Base-by-base conservation (phyloP, 331 rosid species). In the Cydonia oblonga region DNA sequence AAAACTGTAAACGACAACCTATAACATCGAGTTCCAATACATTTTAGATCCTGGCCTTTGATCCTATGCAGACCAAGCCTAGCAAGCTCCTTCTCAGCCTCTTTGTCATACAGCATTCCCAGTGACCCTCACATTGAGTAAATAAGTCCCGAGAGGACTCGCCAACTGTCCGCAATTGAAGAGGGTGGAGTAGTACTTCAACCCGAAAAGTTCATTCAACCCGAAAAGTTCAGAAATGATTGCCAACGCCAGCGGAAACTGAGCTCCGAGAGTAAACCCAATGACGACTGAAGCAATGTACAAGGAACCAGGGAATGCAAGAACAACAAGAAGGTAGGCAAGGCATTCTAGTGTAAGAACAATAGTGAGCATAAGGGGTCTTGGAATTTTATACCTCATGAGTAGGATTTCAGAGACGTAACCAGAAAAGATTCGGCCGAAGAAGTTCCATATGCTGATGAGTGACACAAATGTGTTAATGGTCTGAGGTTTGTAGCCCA, bases 371-470 rank as follows among this genome's bases (percentile, higher is more conserved):
- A 44, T 68, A 16, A 46, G 60, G 33, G 79, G 61, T 19, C 74
- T 72, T 18, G 79, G 70, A 25, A 75, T 40, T 49, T 58, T 56
- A 52, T 66, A 57, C 44, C 49, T 75, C 4, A 28, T 20, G 35
- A 70, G 35, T 8, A 75, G 19, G 25, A 56, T 66, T 75, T 75
- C 79, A 7, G 79, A 75, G 14, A 52, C 33, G 9, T 18, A 75
- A 44, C 74, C 74, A 0, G 74, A 40, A 56, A 75, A 42, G 4
- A 38, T 57, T 42, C 62, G 44, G 4, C 79, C 62, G n/a, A 75
- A 70, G 46, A 67, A 57, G 30, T 70, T 70, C 73, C 79, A 75
- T 18, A 66, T 67, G 58, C 73, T 75, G 20, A 35, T 29, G 9
- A 67, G 67, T 3, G 79, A 75, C 49, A 70, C 51, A 64, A 67